These are phyloP conservation scores for Fraxinus velutina DNA, from an alignment of 305 asterid species.

Conservation along the genomic window DNA sequence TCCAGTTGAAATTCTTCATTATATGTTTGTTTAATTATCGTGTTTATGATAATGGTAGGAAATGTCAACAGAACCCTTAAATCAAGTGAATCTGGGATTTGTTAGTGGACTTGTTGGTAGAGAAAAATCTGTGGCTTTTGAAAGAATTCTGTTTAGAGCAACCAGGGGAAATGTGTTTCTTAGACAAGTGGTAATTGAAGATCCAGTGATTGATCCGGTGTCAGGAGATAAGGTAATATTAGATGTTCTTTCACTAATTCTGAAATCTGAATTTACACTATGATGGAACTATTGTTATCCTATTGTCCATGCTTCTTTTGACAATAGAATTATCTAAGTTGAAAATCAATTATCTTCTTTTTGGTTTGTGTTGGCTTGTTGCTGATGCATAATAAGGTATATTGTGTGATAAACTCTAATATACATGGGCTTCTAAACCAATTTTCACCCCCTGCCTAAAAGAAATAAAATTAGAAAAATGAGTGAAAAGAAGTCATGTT, in stretches of 20 bases:
- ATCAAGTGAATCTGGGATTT: constrained; percentile 51
- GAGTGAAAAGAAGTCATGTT: neutral
- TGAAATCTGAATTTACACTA: constrained; percentile 5
- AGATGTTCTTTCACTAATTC: neutral
- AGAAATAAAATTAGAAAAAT: neutral
- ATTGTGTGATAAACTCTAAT: neutral
- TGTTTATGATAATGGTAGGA: constrained; percentile 32
- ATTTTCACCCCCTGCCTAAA: neutral
- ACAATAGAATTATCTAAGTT: neutral
- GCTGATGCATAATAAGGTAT: neutral
- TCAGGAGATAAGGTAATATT: constrained; percentile 48
- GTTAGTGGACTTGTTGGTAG: constrained; percentile 55
- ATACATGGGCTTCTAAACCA: neutral
- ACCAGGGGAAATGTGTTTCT: constrained; percentile 63
- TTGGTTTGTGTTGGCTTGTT: neutral
- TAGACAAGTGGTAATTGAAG: constrained; percentile 47
- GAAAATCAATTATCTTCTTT: neutral
- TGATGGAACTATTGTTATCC: neutral
- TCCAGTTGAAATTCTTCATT: neutral
- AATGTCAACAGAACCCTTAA: constrained; percentile 42
- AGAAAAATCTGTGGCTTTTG: constrained; percentile 51
- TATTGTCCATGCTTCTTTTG: neutral
- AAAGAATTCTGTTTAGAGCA: constrained; percentile 57
- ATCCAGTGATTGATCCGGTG: constrained; percentile 49
- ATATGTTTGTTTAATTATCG: constrained; percentile 1